A percentile compares a stretch with the other conserved stretches of the same genome.
Conservation (phyloP, 2,329 filamentous ascomycete genomes). For the Neonectria magnoliae region DNA sequence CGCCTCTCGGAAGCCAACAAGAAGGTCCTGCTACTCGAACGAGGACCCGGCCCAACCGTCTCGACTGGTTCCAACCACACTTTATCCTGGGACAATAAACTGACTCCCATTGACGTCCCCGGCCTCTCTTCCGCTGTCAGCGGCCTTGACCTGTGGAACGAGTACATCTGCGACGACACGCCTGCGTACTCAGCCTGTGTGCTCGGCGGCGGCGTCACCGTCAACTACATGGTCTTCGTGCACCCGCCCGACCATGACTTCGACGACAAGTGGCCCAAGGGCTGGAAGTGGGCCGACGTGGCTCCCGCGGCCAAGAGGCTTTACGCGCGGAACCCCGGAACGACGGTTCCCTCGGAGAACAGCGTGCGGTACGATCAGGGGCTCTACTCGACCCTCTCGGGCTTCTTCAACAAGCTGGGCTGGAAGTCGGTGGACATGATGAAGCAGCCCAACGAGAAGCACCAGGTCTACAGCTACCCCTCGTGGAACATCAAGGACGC, state of each 20-base stretch:
- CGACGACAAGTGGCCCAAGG: slow-evolving; percentile 74
- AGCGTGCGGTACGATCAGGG: slow-evolving; percentile 73
- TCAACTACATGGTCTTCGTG: slow-evolving; percentile 76
- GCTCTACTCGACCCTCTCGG: slow-evolving; percentile 69
- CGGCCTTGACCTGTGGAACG: slow-evolving; percentile 72
- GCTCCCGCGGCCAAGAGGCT: slow-evolving; percentile 66
- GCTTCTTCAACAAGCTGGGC: slow-evolving; percentile 67
- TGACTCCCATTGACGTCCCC: slow-evolving; percentile 76
- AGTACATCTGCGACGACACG: slow-evolving; percentile 38
- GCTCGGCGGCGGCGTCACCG: slow-evolving; percentile 71
- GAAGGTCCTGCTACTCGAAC: slow-evolving; percentile 70
- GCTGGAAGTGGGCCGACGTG: slow-evolving; percentile 71
- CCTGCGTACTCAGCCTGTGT: slow-evolving; percentile 65
- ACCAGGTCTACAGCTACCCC: slow-evolving; percentile 70
- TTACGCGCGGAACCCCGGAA: slow-evolving; percentile 63
- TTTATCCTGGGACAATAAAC: slow-evolving; percentile 68
- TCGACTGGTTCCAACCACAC: slow-evolving; percentile 70
- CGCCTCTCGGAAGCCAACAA: slow-evolving; percentile 70
- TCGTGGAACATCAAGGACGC: slow-evolving; percentile 74
- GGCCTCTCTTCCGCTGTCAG: slow-evolving; percentile 66
- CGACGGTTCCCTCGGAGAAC: slow-evolving; percentile 71
- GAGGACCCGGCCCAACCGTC: slow-evolving; percentile 67
- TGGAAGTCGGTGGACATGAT: slow-evolving; percentile 73
- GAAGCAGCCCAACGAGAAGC: slow-evolving; percentile 68
- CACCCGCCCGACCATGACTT: slow-evolving; percentile 73